Evolutionary conservation across 2,329 filamentous ascomycete species (phyloP), one percentile per base, ranked within the genome.

Genomic region (Talaromyces verruculosus): DNA sequence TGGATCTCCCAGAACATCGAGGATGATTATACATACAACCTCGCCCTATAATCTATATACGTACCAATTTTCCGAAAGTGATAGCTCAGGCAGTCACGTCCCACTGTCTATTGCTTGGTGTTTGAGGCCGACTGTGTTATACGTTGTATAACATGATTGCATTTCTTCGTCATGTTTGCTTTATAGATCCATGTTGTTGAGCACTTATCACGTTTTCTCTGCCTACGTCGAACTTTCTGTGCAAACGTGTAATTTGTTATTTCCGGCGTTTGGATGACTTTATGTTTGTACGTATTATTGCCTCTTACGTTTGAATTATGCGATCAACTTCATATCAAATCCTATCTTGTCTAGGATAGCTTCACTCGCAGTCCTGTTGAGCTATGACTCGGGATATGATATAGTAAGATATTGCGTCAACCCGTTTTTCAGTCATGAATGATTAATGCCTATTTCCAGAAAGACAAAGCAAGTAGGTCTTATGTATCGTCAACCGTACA

Each of bases 1-100:
- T 90, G 88, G 88, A 83, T 90, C 33, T 87, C 86, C 61, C 88
- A 90, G 81, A 90, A 90, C 72, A 89, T 90, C 79, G 88, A 90
- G 75, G 88, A 90, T 71, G 88, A 90, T 72, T 90, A 90, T 75
- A 89, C 87, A 35, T 90, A 90, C 77, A 89, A 87, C 72, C 78
- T 90, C 68, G 86, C 87, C 60, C 82, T 90, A 69, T 90, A 71
- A 76, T 37, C 35, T 45, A 41, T 30, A 49, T 41, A 41, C 37
- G 39, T 41, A 41, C 30, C 35, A 39, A 55, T 17, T 43, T 30
- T 39, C 8, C 22, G 43, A 62, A 13, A 55, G 19, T 13, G 17
- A 41, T 49, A 15, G 37, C 28, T 33, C 2, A 15, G 47, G 41
- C 15, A 5, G 15, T 5, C 15, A 33, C 17, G n/a, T 57, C n/a